phyloP scores from a whole-genome alignment of 495 filamentous ascomycete genomes.

The Neurospora pannonica region DNA sequence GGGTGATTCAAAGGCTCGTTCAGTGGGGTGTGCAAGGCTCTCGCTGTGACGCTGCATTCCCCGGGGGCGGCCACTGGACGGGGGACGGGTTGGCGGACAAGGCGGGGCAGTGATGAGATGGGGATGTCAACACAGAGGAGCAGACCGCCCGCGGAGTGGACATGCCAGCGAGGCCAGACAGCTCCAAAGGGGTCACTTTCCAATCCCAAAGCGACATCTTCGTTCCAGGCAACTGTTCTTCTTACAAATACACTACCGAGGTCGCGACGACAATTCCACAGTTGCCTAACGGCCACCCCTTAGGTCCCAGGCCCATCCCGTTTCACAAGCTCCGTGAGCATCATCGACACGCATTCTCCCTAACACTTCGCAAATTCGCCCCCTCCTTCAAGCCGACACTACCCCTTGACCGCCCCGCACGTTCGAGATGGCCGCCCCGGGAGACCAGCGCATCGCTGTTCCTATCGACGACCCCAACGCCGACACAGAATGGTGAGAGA shows the following conservation, averaged over 20 bases:
- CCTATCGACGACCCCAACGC: constrained; percentile 92
- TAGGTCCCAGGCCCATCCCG: background rate
- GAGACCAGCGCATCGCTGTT: constrained; percentile 57
- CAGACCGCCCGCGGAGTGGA: background rate
- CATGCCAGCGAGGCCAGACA: background rate
- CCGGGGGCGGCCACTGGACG: background rate
- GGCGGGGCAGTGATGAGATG: background rate
- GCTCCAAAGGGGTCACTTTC: background rate
- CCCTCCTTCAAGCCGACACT: background rate
- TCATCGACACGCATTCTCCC: background rate
- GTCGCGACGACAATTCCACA: background rate
- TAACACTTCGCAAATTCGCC: background rate
- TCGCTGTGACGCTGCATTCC: background rate
- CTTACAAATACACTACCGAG: background rate
- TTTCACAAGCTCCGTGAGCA: background rate
- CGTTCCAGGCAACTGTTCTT: background rate
- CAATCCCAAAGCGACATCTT: background rate
- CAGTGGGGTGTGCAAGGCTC: background rate
- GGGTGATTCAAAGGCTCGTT: background rate
- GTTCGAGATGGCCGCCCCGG: constrained; percentile 59
- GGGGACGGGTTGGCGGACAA: background rate
- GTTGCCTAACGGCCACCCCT: background rate
- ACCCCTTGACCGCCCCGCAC: background rate
- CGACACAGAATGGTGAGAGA: constrained; percentile 86
- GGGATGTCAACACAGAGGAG: background rate